phyloP scores from a whole-genome alignment of 1,284 basidiomycete species.

The Kalmanozyma brasiliensis region DNA sequence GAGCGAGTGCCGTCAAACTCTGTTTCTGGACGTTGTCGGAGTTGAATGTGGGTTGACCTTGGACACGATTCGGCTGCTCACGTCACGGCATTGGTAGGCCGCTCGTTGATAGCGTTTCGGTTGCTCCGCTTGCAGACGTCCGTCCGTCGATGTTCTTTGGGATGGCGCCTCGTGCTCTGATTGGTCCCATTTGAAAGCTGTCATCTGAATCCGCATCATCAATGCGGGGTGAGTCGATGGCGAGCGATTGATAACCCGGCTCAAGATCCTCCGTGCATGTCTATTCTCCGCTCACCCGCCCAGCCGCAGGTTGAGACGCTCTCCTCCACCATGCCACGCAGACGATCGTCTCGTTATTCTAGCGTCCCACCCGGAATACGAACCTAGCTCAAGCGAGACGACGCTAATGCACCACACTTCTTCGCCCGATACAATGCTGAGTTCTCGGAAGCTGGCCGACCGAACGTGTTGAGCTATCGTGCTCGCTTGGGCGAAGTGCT shows the following conservation, averaged over 20 bases:
- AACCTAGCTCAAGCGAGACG: not conserved
- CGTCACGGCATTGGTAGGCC: slow-evolving; percentile 1
- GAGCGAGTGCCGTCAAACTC: not conserved
- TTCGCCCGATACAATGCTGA: too few relatives aligned
- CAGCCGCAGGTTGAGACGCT: too few relatives aligned
- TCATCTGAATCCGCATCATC: slow-evolving; percentile 5
- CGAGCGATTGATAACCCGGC: slow-evolving; percentile 7
- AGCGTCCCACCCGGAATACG: too few relatives aligned
- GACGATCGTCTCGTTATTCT: too few relatives aligned
- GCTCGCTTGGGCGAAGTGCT: too few relatives aligned
- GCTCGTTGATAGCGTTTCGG: slow-evolving; percentile 6
- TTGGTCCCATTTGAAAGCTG: not conserved
- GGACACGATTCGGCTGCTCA: too few relatives aligned
- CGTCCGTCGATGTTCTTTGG: too few relatives aligned
- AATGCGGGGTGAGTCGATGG: slow-evolving; percentile 3
- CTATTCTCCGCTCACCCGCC: slow-evolving; percentile 14
- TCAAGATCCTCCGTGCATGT: slow-evolving; percentile 9
- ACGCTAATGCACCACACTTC: slow-evolving; percentile 29
- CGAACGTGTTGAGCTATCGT: not conserved
- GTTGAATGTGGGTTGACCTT: not conserved
- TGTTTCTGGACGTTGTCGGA: slow-evolving; percentile 22
- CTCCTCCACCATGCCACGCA: too few relatives aligned
- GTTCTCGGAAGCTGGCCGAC: too few relatives aligned
- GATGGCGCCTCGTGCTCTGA: not conserved
- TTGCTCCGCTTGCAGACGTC: too few relatives aligned